Evolutionary conservation across 495 filamentous ascomycete species (phyloP).

Genomic region (Daldinia childiae): DNA sequence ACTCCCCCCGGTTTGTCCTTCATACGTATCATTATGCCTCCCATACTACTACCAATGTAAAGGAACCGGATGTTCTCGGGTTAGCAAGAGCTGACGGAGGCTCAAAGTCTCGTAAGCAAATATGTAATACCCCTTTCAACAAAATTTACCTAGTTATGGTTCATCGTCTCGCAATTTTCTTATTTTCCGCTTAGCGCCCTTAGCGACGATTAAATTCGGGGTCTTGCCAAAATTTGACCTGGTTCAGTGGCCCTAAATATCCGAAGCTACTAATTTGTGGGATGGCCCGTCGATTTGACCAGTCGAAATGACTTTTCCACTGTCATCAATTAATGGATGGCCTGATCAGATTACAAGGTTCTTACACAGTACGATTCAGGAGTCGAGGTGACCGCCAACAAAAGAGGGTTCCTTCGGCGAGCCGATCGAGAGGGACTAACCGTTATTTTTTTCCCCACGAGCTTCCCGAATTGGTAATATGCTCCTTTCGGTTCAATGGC

Average conservation of each 20-base stretch:
- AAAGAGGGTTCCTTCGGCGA: conserved; percentile 32
- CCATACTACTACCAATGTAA: conserved; percentile 2
- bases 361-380: conserved; percentile 37
- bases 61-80: conserved; percentile 24
- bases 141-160: conserved; percentile 11
- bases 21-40: background rate
- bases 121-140: conserved; percentile 19
- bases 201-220: conserved; percentile 42
- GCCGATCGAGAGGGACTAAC: conserved; percentile 36
- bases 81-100: conserved; percentile 3
- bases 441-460: conserved; percentile 33
- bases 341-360: conserved; percentile 40
- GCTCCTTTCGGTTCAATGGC: conserved; percentile 43
- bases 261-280: conserved; percentile 43
- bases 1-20: background rate
- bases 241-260: conserved; percentile 40
- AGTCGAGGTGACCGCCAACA: conserved; percentile 28
- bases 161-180: conserved; percentile 22
- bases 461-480: conserved; percentile 39
- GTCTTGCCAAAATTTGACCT: conserved; percentile 30
- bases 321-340: conserved; percentile 42
- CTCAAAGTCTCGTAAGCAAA: conserved; percentile 21
- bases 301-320: conserved; percentile 25
- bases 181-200: conserved; percentile 36
- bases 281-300: conserved; percentile 36